Base-by-base conservation (phyloP, 768 basidiomycete genomes). In the Russula compacta region DNA sequence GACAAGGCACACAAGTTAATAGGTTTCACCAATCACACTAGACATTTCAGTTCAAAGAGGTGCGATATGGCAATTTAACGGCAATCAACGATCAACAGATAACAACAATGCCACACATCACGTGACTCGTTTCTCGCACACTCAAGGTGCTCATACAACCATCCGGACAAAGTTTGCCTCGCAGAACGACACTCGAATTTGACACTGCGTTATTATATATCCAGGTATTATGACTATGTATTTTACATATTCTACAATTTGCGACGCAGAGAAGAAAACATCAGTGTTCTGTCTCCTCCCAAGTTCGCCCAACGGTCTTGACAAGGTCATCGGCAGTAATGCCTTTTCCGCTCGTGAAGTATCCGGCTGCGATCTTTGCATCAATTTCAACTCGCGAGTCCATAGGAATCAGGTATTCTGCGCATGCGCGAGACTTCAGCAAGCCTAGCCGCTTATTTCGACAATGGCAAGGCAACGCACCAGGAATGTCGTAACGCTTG, bases 301-400 rank as follows among this genome's bases (percentile, higher is more conserved):
- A 95, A 1, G 87, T 82, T 59, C 92, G 76, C 0, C 92, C 92
- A 0, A 93, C 89, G 0, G 92, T 94, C 80, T 87, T 90, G 55
- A 83, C 74, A 40, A 95, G 74, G 72, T 95, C 92, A 17, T 80
- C 87, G 69, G 91, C 81, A 0, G 83, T 85, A 44, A 95, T 70
- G 68, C 86, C 78, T 72, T 89, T 89, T 2, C 85, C 86, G 63
- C 81, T 87, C 35, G 88, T 85, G 75, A 91, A 95, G 72, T 98
- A 98, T 8, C 94, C 95, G 5, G 91, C 86, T 11, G 91, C 90
- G 67, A 94, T 93, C 81, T 97, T 98, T 39, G 95, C 95, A 66
- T 97, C 92, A 64, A 95, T 97, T 76, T 98, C 95, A 32, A 98
- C 95, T 15, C 85, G 82, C 46, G 88, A 88, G 73, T 93, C 90